Evolutionary conservation across 768 basidiomycete species (phyloP).

Genomic region (Lentinula edodes): DNA sequence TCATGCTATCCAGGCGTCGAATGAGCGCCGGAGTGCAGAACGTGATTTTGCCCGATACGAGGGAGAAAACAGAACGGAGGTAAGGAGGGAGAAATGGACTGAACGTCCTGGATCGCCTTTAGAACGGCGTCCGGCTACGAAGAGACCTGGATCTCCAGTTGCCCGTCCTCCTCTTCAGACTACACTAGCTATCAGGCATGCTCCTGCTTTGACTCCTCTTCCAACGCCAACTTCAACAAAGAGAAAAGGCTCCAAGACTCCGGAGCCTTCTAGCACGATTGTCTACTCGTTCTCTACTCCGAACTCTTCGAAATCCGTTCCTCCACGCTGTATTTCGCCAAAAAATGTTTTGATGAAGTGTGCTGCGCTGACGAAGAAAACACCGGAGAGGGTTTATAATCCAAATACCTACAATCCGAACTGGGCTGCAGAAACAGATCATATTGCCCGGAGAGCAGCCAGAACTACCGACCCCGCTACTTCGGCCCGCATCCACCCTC

Average conservation of each 20-base stretch:
- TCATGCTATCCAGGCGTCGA: constrained; percentile 1
- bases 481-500: background rate
- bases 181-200: background rate
- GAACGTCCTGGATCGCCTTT: constrained; percentile 1
- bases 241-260: background rate
- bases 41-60: background rate
- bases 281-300: background rate
- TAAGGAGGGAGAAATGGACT: background rate
- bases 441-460: too few relatives aligned
- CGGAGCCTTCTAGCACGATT: background rate
- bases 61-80: background rate
- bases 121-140: background rate
- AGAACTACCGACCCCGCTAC: background rate
- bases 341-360: background rate
- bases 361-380: background rate
- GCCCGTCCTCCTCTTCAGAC: background rate
- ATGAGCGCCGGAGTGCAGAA: background rate
- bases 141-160: background rate
- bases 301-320: background rate
- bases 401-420: background rate
- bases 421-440: background rate
- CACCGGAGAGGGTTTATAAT: background rate
- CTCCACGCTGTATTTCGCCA: background rate
- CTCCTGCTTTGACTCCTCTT: background rate
- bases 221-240: background rate